Evolutionary conservation across 169 alveolate species (phyloP).

Genomic region (Cryptosporidium canis): DNA sequence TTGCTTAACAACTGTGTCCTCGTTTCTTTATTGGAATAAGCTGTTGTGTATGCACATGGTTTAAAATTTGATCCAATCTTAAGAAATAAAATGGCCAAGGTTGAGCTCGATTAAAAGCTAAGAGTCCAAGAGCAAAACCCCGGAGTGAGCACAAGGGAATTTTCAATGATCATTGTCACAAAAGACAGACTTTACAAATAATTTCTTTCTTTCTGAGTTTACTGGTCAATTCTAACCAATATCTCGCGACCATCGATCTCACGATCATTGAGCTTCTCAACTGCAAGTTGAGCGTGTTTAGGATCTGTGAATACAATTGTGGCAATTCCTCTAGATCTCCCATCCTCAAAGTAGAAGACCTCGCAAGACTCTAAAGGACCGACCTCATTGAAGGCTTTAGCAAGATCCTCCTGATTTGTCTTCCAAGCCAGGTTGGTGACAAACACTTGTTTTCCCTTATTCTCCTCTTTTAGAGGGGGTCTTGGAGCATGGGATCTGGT

Average conservation of each 20-base stretch:
- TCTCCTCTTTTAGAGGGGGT: constrained; percentile 64
- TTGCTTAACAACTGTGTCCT: not conserved
- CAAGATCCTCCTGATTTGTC: constrained; percentile 63
- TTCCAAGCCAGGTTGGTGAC: constrained; percentile 71
- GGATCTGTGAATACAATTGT: constrained; percentile 56
- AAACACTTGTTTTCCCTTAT: constrained; percentile 58
- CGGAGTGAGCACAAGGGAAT: not conserved
- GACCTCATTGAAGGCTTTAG: constrained; percentile 58
- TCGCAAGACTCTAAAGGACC: constrained; percentile 73
- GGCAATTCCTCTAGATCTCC: constrained; percentile 68
- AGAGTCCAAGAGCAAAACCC: not conserved
- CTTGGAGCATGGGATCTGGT: constrained; percentile 71
- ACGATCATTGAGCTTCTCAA: constrained; percentile 62
- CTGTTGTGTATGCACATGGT: not conserved
- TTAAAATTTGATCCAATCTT: not conserved
- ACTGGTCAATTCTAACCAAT: constrained; percentile 62
- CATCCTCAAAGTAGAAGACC: constrained; percentile 67
- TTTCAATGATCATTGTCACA: constrained; percentile 9
- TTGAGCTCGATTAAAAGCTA: not conserved
- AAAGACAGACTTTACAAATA: not conserved
- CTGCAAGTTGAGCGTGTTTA: constrained; percentile 64
- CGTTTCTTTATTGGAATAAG: not conserved
- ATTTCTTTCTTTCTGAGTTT: not conserved
- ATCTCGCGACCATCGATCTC: constrained; percentile 73
- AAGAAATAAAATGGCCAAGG: not conserved